phyloP scores from a whole-genome alignment of 129 eudicot genomes.

The Centrapalus pauciflorus region DNA sequence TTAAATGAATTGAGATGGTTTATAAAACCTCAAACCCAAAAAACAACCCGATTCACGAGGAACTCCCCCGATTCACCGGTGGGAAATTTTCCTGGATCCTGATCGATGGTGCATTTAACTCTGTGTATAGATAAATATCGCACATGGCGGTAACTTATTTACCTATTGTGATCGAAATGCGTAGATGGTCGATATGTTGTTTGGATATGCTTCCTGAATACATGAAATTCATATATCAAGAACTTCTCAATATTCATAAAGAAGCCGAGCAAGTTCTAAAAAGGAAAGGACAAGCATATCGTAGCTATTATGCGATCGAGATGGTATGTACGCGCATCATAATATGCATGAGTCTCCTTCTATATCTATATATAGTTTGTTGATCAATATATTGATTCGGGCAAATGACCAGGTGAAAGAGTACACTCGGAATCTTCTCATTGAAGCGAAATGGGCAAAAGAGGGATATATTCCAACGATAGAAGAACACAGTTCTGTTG shows the following conservation, averaged over 20 bases:
- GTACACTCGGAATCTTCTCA: not conserved
- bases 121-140: too few species aligned
- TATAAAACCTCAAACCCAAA: too few species aligned
- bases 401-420: slow-evolving; percentile 10
- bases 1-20: too few species aligned
- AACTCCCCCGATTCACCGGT: too few species aligned
- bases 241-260: not conserved
- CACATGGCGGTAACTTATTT: too few species aligned
- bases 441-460: slow-evolving; percentile 13
- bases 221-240: slow-evolving; percentile 4
- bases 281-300: slow-evolving; percentile 12
- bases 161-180: not conserved
- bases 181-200: slow-evolving; percentile 12
- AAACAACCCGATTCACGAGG: too few species aligned
- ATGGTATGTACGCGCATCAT: not conserved
- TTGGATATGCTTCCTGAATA: slow-evolving; percentile 16
- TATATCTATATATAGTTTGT: not conserved
- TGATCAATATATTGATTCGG: not conserved
- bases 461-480: slow-evolving; percentile 14
- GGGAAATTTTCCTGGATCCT: too few species aligned
- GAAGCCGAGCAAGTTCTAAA: not conserved
- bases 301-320: not conserved
- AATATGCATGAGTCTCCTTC: not conserved
- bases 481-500: slow-evolving; percentile 7
- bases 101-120: too few species aligned